Percentiles rank a stretch among this genome's conserved stretches.
Evolutionary conservation across 2,329 filamentous ascomycete genomes (phyloP).

Genomic region (Verticillium nubilum): DNA sequence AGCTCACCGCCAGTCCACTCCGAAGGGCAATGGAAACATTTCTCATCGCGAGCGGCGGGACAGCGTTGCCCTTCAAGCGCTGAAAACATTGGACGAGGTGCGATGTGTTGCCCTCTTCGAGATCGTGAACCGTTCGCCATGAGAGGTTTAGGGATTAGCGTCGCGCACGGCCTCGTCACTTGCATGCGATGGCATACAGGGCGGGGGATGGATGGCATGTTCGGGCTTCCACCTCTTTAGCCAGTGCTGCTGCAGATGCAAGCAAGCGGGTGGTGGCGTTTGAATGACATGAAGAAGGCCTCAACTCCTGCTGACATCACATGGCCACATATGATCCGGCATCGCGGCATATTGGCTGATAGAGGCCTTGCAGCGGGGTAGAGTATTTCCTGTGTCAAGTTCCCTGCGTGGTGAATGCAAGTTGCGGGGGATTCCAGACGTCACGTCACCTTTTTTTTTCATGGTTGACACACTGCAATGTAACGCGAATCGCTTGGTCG

Average conservation of each 20-base stretch:
- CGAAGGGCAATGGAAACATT: background rate
- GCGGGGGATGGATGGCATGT: background rate
- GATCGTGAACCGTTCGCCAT: background rate
- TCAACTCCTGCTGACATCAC: background rate
- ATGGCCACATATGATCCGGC: background rate
- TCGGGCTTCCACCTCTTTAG: background rate
- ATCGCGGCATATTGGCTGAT: background rate
- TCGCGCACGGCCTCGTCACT: background rate
- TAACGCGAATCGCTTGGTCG: background rate
- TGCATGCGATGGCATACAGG: background rate
- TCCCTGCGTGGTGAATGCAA: too few species aligned
- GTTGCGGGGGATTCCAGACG: too few species aligned
- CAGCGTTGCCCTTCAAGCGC: background rate
- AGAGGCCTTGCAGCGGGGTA: background rate
- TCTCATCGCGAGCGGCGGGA: background rate
- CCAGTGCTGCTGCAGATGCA: background rate
- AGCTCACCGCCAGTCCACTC: background rate
- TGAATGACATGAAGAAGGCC: background rate
- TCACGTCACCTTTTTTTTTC: too few species aligned
- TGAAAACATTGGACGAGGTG: background rate
- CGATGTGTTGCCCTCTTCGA: background rate
- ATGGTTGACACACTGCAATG: background rate
- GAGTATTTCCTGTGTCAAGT: background rate
- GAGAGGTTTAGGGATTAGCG: background rate
- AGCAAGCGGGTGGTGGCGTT: background rate